A percentile compares a stretch with the other conserved stretches of the same genome.
phyloP scores from a whole-genome alignment of 768 basidiomycete species.

The Candolleomyces efflorescens region DNA sequence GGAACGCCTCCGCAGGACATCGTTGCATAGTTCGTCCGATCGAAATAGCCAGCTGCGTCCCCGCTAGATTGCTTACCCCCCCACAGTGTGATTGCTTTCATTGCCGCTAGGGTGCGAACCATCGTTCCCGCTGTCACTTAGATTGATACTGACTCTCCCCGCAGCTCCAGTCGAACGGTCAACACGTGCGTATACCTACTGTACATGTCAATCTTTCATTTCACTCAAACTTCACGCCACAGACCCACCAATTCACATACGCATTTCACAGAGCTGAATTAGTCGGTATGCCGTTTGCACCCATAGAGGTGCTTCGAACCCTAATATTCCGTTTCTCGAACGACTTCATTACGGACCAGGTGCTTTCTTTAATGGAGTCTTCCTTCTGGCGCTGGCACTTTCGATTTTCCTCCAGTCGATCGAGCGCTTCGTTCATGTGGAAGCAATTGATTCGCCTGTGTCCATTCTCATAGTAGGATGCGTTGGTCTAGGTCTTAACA shows the following conservation, averaged over 20 bases:
- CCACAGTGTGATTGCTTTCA: conserved; percentile 40
- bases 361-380: conserved; percentile 52
- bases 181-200: conserved; percentile 29
- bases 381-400: conserved; percentile 47
- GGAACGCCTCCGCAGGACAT: conserved; percentile 31
- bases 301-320: conserved; percentile 3
- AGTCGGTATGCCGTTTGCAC: conserved; percentile 34
- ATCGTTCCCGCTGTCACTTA: conserved; percentile 5
- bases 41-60: background rate
- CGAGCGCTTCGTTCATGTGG: conserved; percentile 47
- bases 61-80: background rate
- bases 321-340: background rate
- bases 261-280: conserved; percentile 55
- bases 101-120: conserved; percentile 40
- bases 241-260: conserved; percentile 50
- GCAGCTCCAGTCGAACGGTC: conserved; percentile 41
- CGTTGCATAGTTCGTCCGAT: conserved; percentile 37
- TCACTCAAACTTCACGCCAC: background rate
- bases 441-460: conserved; percentile 37
- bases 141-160: conserved; percentile 6
- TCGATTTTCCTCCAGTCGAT: conserved; percentile 51
- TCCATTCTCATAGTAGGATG: conserved; percentile 46
- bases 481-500: conserved; percentile 44
- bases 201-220: background rate
- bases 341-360: conserved; percentile 25